Conservation (phyloP, 1,284 basidiomycete genomes). For the Naganishia albida region DNA sequence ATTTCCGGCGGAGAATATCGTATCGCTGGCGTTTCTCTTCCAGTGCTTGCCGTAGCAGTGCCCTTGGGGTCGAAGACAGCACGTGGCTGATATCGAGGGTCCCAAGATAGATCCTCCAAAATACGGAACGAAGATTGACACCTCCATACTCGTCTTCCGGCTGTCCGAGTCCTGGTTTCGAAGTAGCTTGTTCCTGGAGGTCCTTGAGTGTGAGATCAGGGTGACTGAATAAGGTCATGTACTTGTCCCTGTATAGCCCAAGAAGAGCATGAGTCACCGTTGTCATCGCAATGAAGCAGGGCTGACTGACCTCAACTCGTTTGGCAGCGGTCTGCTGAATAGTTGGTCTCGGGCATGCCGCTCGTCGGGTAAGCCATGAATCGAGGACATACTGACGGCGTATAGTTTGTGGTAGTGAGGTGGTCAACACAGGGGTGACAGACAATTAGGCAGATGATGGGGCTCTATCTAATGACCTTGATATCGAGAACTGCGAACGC, state of each 20-base stretch:
- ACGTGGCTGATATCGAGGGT: conserved; percentile 23
- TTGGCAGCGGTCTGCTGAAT: conserved; percentile 19
- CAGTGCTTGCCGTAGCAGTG: not conserved
- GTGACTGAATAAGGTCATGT: conserved; percentile 32
- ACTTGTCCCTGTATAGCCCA: conserved; percentile 15
- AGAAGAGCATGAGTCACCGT: not conserved
- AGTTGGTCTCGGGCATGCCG: conserved; percentile 4
- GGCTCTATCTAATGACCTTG: too few relatives aligned
- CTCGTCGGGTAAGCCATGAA: not conserved
- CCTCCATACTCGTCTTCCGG: conserved; percentile 30
- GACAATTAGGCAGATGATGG: too few relatives aligned
- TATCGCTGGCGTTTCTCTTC: conserved; percentile 37
- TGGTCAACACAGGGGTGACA: too few relatives aligned
- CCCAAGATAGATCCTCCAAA: conserved; percentile 30
- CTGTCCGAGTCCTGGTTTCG: conserved; percentile 19
- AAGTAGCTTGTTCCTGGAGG: conserved; percentile 27
- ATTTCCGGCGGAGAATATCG: conserved; percentile 48
- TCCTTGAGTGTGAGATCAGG: conserved; percentile 27
- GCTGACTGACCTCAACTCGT: conserved; percentile 21
- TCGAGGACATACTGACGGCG: conserved; percentile 4
- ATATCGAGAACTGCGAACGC: too few relatives aligned
- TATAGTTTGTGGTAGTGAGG: too few relatives aligned
- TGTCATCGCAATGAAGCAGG: not conserved
- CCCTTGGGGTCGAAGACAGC: conserved; percentile 8
- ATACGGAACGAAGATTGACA: conserved; percentile 27